A percentile compares a stretch with the other conserved stretches of the same genome.
phyloP scores from a whole-genome alignment of 148 eudicot species.

The Rhododendron henanense region DNA sequence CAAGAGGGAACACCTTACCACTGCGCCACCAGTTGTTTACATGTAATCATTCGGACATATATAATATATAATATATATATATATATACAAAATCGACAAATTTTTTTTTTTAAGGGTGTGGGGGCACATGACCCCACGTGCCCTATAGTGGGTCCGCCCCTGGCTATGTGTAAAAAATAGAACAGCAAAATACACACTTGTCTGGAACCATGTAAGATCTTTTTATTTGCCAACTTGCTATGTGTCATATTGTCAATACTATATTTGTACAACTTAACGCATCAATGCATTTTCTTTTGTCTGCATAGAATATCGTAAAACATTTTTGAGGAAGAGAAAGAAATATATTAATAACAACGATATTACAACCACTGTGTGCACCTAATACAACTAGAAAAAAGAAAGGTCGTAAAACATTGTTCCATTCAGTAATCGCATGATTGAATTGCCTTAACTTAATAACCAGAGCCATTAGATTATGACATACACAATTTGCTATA shows the following conservation, averaged over 20 bases:
- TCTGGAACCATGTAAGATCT: neutral
- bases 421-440: too few relatives aligned
- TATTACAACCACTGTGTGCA: neutral
- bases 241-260: neutral
- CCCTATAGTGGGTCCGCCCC: too few relatives aligned
- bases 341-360: neutral
- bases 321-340: neutral
- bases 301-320: neutral
- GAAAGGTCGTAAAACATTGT: too few relatives aligned
- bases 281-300: neutral
- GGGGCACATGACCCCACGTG: too few relatives aligned
- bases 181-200: neutral
- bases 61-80: too few relatives aligned
- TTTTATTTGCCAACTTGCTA: neutral
- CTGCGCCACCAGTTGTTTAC: too few relatives aligned
- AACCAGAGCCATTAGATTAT: neutral
- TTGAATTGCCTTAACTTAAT: neutral
- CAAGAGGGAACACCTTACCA: too few relatives aligned
- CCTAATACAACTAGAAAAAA: too few relatives aligned
- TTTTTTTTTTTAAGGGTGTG: too few relatives aligned
- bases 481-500: neutral
- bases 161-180: neutral
- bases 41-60: too few relatives aligned
- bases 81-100: too few relatives aligned
- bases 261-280: neutral